Percentiles rank a stretch among this genome's conserved stretches.
Conservation (phyloP, 1,284 basidiomycete genomes). For the Apiotrichum sp. region DNA sequence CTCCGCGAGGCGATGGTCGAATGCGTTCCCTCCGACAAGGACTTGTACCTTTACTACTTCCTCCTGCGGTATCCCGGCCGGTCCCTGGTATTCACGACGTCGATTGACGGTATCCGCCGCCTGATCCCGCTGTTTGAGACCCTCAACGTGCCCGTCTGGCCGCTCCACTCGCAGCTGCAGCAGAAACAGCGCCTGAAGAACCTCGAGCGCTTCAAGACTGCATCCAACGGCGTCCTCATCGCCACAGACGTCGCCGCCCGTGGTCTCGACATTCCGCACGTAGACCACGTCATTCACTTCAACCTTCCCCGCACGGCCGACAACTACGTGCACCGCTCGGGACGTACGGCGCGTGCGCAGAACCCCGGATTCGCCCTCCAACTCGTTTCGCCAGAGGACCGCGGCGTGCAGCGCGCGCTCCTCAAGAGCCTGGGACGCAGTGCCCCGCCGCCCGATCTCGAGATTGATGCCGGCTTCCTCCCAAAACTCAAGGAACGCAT, state of each 20-base stretch:
- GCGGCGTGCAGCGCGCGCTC: slow-evolving; percentile 64
- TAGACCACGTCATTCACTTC: slow-evolving; percentile 74
- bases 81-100: slow-evolving; percentile 88
- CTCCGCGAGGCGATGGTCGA: slow-evolving; percentile 87
- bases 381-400: slow-evolving; percentile 84
- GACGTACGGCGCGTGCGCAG: slow-evolving; percentile 69
- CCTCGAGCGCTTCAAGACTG: slow-evolving; percentile 81
- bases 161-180: slow-evolving; percentile 90
- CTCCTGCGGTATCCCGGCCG: slow-evolving; percentile 91
- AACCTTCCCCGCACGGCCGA: slow-evolving; percentile 68
- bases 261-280: slow-evolving; percentile 65
- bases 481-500: slow-evolving; percentile 78
- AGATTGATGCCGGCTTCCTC: slow-evolving; percentile 74
- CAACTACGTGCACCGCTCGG: slow-evolving; percentile 67
- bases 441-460: slow-evolving; percentile 66
- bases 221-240: slow-evolving; percentile 67
- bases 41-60: slow-evolving; percentile 80
- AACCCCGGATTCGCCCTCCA: slow-evolving; percentile 81
- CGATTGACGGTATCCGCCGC: slow-evolving; percentile 91
- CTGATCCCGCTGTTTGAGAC: slow-evolving; percentile 77
- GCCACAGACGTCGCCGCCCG: slow-evolving; percentile 72
- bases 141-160: slow-evolving; percentile 69
- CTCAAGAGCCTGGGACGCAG: slow-evolving; percentile 62
- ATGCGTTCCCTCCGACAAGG: slow-evolving; percentile 82
- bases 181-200: slow-evolving; percentile 96